These are phyloP conservation scores for Prototheca wickerhamii DNA, from an alignment of 163 green algal genomes.

Conservation along the genomic window DNA sequence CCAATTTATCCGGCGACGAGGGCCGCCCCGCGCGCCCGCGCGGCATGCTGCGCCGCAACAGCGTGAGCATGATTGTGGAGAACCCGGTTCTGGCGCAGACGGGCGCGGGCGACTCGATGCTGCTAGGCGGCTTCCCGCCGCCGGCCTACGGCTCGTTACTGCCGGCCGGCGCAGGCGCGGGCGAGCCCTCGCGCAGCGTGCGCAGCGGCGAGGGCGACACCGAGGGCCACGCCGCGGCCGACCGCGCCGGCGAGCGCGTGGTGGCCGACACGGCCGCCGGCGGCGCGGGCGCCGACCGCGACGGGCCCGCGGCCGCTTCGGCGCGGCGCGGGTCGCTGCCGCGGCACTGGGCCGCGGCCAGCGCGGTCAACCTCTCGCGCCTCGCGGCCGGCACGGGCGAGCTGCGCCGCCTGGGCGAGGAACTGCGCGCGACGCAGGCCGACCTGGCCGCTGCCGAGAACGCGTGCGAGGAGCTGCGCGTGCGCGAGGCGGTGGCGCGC, in stretches of 20 bases:
- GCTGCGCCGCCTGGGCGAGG: constrained; percentile 20
- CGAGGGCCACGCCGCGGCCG: constrained; percentile 2
- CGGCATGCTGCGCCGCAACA: constrained; percentile 35
- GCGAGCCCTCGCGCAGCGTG: constrained; percentile 14
- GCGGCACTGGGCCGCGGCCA: constrained; percentile 25
- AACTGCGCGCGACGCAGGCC: constrained; percentile 17
- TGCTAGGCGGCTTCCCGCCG: not conserved
- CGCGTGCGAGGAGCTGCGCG: constrained; percentile 18
- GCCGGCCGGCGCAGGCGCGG: not conserved
- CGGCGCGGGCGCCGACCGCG: not conserved
- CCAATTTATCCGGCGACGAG: constrained; percentile 17
- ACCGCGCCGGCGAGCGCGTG: constrained; percentile 1
- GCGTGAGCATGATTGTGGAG: constrained; percentile 40
- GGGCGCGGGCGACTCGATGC: not conserved
- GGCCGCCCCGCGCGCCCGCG: not conserved
- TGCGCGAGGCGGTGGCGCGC: constrained; percentile 13
- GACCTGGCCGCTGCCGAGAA: constrained; percentile 14
- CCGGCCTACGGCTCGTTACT: not conserved
- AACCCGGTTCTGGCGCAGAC: constrained; percentile 37
- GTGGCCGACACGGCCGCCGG: not conserved
- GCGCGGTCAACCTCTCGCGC: constrained; percentile 26
- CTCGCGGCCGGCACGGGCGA: constrained; percentile 9
- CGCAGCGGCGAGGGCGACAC: constrained; percentile 30
- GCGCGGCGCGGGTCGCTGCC: too few relatives aligned
- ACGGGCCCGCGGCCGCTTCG: too few relatives aligned